Evolutionary conservation across 805 yeast species (phyloP).

Genomic region (Teunomyces barrocoloradensis): DNA sequence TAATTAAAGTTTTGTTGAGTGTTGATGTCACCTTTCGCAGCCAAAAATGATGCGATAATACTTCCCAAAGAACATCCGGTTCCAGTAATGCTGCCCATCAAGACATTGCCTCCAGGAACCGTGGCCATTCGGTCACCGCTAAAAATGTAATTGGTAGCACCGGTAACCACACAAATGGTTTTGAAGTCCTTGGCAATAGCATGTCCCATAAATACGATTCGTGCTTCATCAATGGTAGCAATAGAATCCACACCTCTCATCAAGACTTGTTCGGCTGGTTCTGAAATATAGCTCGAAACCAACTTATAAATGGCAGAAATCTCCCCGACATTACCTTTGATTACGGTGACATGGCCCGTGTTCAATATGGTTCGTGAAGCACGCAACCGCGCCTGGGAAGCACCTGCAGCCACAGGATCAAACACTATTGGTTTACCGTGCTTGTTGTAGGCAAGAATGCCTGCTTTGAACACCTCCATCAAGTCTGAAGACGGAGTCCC

Average conservation of each 20-base stretch:
- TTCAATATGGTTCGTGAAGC: slow-evolving; percentile 51
- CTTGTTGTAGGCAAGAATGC: slow-evolving; percentile 57
- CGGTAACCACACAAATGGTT: slow-evolving; percentile 71
- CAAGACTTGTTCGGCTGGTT: not conserved
- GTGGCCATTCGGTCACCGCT: slow-evolving; percentile 18
- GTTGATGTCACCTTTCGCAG: slow-evolving; percentile 36
- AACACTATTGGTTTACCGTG: slow-evolving; percentile 62
- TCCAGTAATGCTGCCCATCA: slow-evolving; percentile 73
- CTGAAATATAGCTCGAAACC: slow-evolving; percentile 17
- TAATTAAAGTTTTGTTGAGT: slow-evolving; percentile 17
- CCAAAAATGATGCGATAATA: slow-evolving; percentile 57
- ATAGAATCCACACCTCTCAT: slow-evolving; percentile 77
- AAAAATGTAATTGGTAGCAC: slow-evolving; percentile 36
- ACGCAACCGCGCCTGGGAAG: slow-evolving; percentile 55
- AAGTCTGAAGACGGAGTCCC: slow-evolving; percentile 61
- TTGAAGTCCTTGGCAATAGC: slow-evolving; percentile 50
- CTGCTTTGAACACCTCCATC: slow-evolving; percentile 45
- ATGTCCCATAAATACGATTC: slow-evolving; percentile 41
- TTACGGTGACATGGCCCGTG: slow-evolving; percentile 58
- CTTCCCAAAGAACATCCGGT: slow-evolving; percentile 84
- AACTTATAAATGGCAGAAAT: slow-evolving; percentile 56
- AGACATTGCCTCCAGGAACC: slow-evolving; percentile 55
- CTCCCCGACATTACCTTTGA: slow-evolving; percentile 88
- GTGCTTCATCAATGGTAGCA: slow-evolving; percentile 19
- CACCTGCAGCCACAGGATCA: slow-evolving; percentile 95